phyloP scores from a whole-genome alignment of 805 yeast species.

The Maudiozyma turicensis region DNA sequence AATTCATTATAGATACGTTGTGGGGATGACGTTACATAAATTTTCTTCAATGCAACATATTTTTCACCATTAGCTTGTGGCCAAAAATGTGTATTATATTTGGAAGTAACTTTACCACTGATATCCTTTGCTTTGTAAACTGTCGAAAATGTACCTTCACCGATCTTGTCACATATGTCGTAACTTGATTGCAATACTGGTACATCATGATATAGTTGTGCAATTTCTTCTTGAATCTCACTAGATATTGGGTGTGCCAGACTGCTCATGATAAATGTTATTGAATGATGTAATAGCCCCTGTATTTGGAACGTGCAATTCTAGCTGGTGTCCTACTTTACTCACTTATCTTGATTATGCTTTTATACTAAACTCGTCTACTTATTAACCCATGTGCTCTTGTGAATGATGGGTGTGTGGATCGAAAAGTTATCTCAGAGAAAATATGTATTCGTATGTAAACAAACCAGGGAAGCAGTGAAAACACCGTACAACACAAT shows the following conservation, averaged over 20 bases:
- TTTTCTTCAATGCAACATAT: slow-evolving; percentile 80
- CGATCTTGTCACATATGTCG: slow-evolving; percentile 42
- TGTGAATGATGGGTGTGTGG: too few relatives aligned
- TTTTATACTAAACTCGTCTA: too few relatives aligned
- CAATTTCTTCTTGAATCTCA: slow-evolving; percentile 50
- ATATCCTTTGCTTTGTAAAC: slow-evolving; percentile 51
- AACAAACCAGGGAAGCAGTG: too few relatives aligned
- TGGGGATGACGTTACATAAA: slow-evolving; percentile 93
- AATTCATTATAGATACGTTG: slow-evolving; percentile 83
- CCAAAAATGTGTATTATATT: slow-evolving; percentile 26
- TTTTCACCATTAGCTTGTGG: slow-evolving; percentile 30
- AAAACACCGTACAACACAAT: too few relatives aligned
- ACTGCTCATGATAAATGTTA: background rate
- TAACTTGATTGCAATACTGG: slow-evolving; percentile 37
- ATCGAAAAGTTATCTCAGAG: too few relatives aligned
- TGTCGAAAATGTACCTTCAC: slow-evolving; percentile 77
- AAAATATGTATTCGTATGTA: too few relatives aligned
- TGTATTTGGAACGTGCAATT: too few relatives aligned
- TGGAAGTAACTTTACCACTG: slow-evolving; percentile 26
- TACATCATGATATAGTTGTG: slow-evolving; percentile 43
- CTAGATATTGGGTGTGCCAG: slow-evolving; percentile 28
- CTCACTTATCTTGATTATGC: too few relatives aligned
- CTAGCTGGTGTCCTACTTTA: too few relatives aligned
- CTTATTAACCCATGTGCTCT: too few relatives aligned
- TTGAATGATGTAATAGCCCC: too few relatives aligned